These are phyloP conservation scores for Stereocaulon alpinum DNA, from an alignment of 495 filamentous ascomycete genomes.

Conservation along the genomic window DNA sequence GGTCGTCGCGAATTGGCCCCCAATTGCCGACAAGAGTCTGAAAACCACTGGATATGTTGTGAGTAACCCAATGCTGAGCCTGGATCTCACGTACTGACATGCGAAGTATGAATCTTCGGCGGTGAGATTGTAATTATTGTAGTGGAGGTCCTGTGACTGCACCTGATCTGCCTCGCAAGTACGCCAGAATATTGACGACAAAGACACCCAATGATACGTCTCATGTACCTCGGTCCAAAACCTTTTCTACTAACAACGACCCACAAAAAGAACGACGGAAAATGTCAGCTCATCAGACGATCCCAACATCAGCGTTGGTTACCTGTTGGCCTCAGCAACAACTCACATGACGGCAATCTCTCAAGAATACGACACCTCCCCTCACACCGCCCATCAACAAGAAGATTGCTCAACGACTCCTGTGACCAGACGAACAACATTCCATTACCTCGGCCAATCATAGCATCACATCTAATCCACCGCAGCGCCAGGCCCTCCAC, in stretches of 20 bases:
- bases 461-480: not conserved
- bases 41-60: constrained; percentile 2
- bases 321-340: too few relatives aligned
- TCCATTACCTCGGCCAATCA: not conserved
- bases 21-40: constrained; percentile 1
- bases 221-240: not conserved
- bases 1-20: constrained; percentile 1
- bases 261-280: not conserved
- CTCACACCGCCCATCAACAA: too few relatives aligned
- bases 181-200: not conserved
- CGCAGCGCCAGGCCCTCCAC: too few relatives aligned
- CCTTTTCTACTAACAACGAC: too few relatives aligned
- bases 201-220: not conserved
- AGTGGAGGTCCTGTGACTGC: not conserved
- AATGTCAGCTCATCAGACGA: not conserved
- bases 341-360: too few relatives aligned
- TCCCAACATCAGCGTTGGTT: too few relatives aligned
- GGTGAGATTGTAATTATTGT: not conserved
- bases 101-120: not conserved
- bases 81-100: not conserved
- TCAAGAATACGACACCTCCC: too few relatives aligned
- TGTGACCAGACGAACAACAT: not conserved
- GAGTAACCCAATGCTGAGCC: not conserved
- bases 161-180: not conserved
- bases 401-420: too few relatives aligned